Conservation (phyloP, 2,329 filamentous ascomycete genomes). For the Alternaria alternata region DNA sequence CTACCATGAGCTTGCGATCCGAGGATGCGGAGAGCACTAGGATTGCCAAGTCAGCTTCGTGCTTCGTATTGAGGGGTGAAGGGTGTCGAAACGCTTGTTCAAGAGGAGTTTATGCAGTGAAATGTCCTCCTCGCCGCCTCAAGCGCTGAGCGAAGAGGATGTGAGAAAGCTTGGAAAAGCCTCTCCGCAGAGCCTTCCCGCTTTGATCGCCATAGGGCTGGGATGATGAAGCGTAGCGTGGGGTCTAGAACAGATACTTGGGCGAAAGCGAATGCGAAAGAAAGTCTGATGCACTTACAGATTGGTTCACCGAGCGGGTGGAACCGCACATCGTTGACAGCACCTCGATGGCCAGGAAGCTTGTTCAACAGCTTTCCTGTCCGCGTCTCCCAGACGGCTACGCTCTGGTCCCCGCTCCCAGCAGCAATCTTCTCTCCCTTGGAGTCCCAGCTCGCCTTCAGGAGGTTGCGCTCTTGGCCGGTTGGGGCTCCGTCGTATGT, state of each 20-base stretch:
- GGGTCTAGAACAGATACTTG: background rate
- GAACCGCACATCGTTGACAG: conserved; percentile 94
- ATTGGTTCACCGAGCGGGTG: conserved; percentile 85
- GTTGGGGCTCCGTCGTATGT: conserved; percentile 92
- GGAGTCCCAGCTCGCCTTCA: conserved; percentile 88
- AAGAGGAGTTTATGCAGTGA: background rate
- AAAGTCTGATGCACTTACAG: conserved; percentile 66
- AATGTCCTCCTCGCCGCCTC: conserved; percentile 1
- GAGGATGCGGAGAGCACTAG: conserved; percentile 87
- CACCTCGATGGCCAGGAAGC: conserved; percentile 92
- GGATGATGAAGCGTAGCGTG: background rate
- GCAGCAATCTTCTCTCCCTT: conserved; percentile 87
- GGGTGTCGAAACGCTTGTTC: conserved; percentile 23
- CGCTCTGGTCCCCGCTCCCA: conserved; percentile 88
- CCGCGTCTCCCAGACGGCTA: conserved; percentile 88
- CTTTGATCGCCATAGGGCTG: background rate
- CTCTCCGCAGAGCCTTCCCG: background rate
- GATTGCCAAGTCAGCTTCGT: conserved; percentile 41
- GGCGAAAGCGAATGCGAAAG: background rate
- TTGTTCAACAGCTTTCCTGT: conserved; percentile 94
- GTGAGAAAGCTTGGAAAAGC: background rate
- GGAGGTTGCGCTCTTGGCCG: conserved; percentile 89
- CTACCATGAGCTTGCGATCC: conserved; percentile 84
- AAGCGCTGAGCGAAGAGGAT: background rate
- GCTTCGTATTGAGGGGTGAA: conserved; percentile 9